These are phyloP conservation scores for Xylaria scruposa DNA, from an alignment of 495 filamentous ascomycete species.

Conservation along the genomic window DNA sequence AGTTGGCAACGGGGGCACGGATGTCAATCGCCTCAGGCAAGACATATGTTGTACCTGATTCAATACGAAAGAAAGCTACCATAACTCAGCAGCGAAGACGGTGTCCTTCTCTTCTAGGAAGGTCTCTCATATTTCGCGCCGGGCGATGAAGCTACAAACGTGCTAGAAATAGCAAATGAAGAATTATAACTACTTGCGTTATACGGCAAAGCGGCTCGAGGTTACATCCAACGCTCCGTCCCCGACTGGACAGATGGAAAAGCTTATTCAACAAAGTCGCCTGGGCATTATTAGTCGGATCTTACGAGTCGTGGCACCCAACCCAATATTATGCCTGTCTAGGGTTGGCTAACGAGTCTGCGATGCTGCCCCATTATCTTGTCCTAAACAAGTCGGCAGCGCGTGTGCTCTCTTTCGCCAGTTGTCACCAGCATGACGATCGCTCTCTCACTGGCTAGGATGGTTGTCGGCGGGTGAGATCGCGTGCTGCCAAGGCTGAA, in stretches of 20 bases:
- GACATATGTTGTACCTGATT: not conserved
- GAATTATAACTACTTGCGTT: slow-evolving; percentile 11
- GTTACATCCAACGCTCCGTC: slow-evolving; percentile 17
- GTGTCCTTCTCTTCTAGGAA: slow-evolving; percentile 41
- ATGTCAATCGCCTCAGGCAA: not conserved
- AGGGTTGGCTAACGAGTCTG: not conserved
- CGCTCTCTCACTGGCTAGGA: not conserved
- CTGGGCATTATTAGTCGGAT: not conserved
- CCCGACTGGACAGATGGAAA: slow-evolving; percentile 8
- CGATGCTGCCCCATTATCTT: slow-evolving; percentile 14
- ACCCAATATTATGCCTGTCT: not conserved
- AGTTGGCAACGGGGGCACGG: not conserved
- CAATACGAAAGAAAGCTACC: slow-evolving; percentile 21
- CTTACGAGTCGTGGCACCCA: slow-evolving; percentile 2
- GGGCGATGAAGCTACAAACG: slow-evolving; percentile 11
- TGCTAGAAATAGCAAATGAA: slow-evolving; percentile 18
- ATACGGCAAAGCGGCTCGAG: not conserved
- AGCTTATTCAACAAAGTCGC: slow-evolving; percentile 10
- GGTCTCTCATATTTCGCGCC: slow-evolving; percentile 30
- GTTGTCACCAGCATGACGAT: not conserved
- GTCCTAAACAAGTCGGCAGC: not conserved
- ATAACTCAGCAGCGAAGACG: not conserved
- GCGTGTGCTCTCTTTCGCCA: slow-evolving; percentile 2
- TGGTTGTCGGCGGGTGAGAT: slow-evolving; percentile 1
- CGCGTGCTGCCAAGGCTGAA: slow-evolving; percentile 24